Percentiles rank a stretch among this genome's conserved stretches.
These are phyloP conservation scores for Scedosporium dehoogii DNA, from an alignment of 2,329 filamentous ascomycete species.

Conservation along the genomic window DNA sequence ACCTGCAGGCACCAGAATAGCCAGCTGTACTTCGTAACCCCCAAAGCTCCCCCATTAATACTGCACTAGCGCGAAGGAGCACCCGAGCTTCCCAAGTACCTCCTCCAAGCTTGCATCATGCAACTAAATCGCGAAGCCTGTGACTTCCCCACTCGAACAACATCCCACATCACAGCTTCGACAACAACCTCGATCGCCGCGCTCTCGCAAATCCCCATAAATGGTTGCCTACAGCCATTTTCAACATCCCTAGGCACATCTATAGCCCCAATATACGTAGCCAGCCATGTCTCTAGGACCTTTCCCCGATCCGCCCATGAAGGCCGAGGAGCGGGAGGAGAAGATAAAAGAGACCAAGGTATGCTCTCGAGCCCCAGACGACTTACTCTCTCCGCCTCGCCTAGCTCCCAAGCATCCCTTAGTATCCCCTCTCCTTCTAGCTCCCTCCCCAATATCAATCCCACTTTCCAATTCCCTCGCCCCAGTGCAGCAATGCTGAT, in stretches of 20 bases:
- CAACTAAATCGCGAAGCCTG: background rate
- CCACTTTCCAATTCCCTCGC: background rate
- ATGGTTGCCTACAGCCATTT: conserved; percentile 13
- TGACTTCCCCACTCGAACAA: background rate
- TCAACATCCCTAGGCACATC: background rate
- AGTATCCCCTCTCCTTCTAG: no score
- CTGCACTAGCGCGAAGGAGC: no score
- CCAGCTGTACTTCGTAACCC: no score
- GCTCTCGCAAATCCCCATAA: background rate
- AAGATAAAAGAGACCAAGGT: conserved; percentile 14
- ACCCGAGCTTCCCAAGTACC: no score
- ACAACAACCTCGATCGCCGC: background rate
- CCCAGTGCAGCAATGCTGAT: background rate
- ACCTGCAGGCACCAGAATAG: background rate
- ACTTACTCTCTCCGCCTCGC: background rate
- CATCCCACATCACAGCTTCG: background rate
- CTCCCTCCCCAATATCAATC: background rate
- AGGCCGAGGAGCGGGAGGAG: conserved; percentile 13
- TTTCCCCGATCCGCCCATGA: conserved; percentile 7
- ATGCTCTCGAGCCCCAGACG: background rate
- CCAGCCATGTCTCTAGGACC: background rate
- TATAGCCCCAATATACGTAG: background rate
- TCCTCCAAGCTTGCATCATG: no score
- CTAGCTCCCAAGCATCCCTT: background rate
- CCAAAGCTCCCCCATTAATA: no score